phyloP scores from a whole-genome alignment of 345 rosid species.

The Eutrema japonicum region DNA sequence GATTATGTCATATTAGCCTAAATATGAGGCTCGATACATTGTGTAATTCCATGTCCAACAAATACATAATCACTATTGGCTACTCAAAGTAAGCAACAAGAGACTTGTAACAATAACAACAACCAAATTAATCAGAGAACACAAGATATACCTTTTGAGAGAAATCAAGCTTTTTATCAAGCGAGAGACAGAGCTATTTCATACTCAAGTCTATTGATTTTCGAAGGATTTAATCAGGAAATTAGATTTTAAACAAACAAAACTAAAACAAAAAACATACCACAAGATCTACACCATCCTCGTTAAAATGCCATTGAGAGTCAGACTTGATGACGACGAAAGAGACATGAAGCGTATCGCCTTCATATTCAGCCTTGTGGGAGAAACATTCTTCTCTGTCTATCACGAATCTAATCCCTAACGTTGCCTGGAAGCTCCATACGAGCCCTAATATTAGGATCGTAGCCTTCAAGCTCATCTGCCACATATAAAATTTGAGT shows the following conservation, averaged over 20 bases:
- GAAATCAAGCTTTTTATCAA: not conserved
- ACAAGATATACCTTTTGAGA: conserved; percentile 4
- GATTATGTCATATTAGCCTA: not conserved
- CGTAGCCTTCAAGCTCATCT: conserved; percentile 42
- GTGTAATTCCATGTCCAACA: not conserved
- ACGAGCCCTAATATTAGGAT: conserved; percentile 42
- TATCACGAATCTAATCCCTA: conserved; percentile 61
- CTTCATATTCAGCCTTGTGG: conserved; percentile 64
- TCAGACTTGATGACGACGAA: conserved; percentile 69
- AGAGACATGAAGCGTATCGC: conserved; percentile 69
- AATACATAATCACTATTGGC: not conserved
- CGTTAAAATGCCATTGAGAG: conserved; percentile 58
- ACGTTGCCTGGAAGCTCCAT: conserved; percentile 43
- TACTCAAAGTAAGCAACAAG: not conserved
- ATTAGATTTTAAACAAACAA: too few relatives aligned
- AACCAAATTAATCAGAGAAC: not conserved
- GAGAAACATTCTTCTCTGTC: conserved; percentile 72
- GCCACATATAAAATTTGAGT: not conserved
- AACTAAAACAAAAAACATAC: conserved; percentile 33
- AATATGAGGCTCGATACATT: not conserved
- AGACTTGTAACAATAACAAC: not conserved
- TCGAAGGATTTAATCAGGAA: not conserved
- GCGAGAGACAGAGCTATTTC: conserved; percentile 13
- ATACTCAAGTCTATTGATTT: not conserved
- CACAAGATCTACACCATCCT: conserved; percentile 69